Evolutionary conservation across 202 grass and related monocot genomes (phyloP).

Genomic region (Brachypodium distachyon): DNA sequence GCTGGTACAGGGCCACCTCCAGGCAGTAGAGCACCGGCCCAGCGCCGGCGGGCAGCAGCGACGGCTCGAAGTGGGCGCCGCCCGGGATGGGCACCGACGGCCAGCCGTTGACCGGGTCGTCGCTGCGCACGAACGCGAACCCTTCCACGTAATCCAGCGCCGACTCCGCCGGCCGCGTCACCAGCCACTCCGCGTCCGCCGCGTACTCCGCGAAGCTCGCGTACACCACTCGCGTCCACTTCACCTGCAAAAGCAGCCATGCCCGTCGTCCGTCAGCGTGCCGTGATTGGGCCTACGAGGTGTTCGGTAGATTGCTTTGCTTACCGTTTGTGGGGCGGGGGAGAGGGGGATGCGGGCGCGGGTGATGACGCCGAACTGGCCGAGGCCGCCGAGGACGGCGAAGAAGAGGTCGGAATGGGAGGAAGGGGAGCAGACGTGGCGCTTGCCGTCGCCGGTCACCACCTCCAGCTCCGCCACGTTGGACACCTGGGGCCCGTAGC

Average conservation of each 20-base stretch:
- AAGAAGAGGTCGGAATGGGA: slow-evolving; percentile 66
- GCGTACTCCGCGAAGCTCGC: slow-evolving; percentile 64
- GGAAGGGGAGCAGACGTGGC: slow-evolving; percentile 46
- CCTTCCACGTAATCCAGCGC: slow-evolving; percentile 88
- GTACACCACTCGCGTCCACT: slow-evolving; percentile 78
- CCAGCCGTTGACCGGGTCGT: slow-evolving; percentile 82
- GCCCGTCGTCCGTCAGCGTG: neutral
- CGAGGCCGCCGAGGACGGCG: slow-evolving; percentile 79
- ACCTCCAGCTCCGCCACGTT: slow-evolving; percentile 87
- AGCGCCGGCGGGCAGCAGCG: slow-evolving; percentile 33
- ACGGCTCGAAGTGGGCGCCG: slow-evolving; percentile 37
- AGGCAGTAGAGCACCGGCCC: slow-evolving; percentile 88
- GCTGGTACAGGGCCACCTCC: slow-evolving; percentile 72
- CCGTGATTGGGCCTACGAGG: neutral
- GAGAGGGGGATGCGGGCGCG: slow-evolving; percentile 68
- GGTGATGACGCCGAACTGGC: slow-evolving; percentile 97
- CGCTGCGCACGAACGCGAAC: slow-evolving; percentile 62
- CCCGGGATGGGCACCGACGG: slow-evolving; percentile 52
- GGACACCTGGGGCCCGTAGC: slow-evolving; percentile 74
- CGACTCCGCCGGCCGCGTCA: slow-evolving; percentile 21
- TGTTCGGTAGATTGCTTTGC: too few relatives aligned
- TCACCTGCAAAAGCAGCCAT: slow-evolving; percentile 26
- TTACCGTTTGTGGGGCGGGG: slow-evolving; percentile 50
- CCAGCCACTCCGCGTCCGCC: slow-evolving; percentile 74
- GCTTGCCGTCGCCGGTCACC: slow-evolving; percentile 51